Base-by-base conservation (phyloP, 352 stramenopile species). In the Phytophthora melonis region DNA sequence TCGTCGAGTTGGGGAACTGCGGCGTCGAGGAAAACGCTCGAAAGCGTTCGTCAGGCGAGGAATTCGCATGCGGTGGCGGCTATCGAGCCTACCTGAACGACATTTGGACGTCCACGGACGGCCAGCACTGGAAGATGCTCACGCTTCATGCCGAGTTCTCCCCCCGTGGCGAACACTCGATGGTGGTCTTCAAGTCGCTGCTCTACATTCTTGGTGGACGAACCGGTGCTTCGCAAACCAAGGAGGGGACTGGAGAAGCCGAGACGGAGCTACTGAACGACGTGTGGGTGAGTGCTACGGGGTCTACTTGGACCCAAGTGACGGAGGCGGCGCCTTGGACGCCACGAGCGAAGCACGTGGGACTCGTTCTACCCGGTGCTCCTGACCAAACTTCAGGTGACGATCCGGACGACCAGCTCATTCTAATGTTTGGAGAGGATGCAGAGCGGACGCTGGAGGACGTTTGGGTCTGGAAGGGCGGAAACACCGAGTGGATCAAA, bases 31-130 rank as follows among this genome's bases (percentile, higher is more conserved):
- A 88, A 62, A 72, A 85, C 43, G 74, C 72, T 53, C 74, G 81
- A 34, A 88, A 89, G 66, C 83, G 82, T 9, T 68, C 64, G 3
- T 79, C 73, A 9, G 84, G 86, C 2, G 77, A 94, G 21, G 87
- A 93, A 63, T 91, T 86, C 71, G 84, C 86, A 2, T 93, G 88
- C 58, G 78, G 83, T 39, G 84, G 84, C 3, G 76, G 82, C 27
- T 91, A 92, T 72, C 83, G 85, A 8, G 72, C 84, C 19, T 91
- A 89, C 54, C 74, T 95, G 75, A 83, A 90, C 43, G 88, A 95
- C 50, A 75, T 95, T 0, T 95, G 88, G 88, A 88, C 63, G 10
- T 93, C 86, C 2, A 78, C 34, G 4, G 83, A 95, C 30, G 88
- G 88, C 16, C 77, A 87, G 36, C 73, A 70, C 16, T 95, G 88